These are phyloP conservation scores for Ephemerocybe angulata DNA, from an alignment of 768 basidiomycete species.

Conservation along the genomic window DNA sequence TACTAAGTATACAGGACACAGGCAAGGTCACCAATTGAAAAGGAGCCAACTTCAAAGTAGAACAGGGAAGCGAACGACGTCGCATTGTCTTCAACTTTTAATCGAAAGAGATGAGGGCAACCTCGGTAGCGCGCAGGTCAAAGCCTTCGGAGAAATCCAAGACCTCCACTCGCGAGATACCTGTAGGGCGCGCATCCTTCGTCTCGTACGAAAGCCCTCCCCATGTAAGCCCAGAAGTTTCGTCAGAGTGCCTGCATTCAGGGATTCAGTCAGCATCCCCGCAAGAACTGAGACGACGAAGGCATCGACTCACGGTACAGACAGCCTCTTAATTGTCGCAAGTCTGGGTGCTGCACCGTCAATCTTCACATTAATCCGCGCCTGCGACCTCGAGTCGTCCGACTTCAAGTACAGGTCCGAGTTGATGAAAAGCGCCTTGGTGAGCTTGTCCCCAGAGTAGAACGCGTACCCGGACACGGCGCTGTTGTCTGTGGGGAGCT, in stretches of 20 bases:
- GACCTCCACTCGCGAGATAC: neutral
- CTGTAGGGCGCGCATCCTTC: neutral
- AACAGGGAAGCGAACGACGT: too few species aligned
- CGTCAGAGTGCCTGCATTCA: neutral
- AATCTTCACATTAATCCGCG: neutral
- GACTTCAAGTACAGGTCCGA: neutral
- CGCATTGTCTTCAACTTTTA: too few species aligned
- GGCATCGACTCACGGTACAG: too few species aligned
- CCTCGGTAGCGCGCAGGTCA: neutral
- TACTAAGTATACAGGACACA: too few species aligned
- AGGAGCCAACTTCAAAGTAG: too few species aligned
- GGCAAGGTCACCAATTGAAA: too few species aligned
- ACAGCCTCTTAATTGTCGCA: neutral
- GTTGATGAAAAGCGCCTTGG: slow-evolving; percentile 5
- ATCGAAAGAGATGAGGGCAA: slow-evolving; percentile 1
- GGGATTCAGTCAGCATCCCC: too few species aligned
- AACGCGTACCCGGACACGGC: neutral
- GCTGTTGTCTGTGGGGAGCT: neutral
- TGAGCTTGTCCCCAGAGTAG: slow-evolving; percentile 2
- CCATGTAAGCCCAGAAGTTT: slow-evolving; percentile 1
- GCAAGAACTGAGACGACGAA: too few species aligned
- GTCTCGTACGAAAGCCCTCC: neutral
- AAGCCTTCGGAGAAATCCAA: neutral
- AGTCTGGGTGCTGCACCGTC: neutral
- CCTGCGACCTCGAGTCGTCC: neutral